Conservation (phyloP, 768 basidiomycete genomes). For the Leccinellum rugosiceps region DNA sequence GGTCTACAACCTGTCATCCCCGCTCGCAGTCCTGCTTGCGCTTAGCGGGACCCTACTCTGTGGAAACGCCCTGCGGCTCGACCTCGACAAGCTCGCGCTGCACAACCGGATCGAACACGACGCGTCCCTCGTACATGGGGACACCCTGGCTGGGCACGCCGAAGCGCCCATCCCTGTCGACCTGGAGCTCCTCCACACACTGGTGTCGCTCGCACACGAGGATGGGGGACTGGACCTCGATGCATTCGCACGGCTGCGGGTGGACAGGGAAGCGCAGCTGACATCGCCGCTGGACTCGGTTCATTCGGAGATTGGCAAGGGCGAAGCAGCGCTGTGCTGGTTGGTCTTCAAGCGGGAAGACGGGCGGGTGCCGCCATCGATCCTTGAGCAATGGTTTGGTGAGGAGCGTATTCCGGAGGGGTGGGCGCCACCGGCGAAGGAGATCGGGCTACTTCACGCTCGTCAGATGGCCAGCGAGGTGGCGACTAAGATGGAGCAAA, state of each 20-base stretch:
- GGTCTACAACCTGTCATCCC: constrained; percentile 62
- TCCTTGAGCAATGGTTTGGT: constrained; percentile 52
- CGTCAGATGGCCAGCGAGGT: constrained; percentile 29
- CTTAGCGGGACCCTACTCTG: constrained; percentile 45
- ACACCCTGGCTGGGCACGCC: constrained; percentile 34
- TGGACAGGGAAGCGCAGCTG: constrained; percentile 37
- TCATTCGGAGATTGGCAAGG: constrained; percentile 54
- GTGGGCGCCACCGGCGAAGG: constrained; percentile 40
- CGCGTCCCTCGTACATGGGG: constrained; percentile 56
- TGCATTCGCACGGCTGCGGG: constrained; percentile 51
- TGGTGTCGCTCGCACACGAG: constrained; percentile 19
- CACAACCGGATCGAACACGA: constrained; percentile 68
- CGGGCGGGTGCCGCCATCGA: constrained; percentile 33
- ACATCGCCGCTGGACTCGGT: constrained; percentile 35
- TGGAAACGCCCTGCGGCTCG: constrained; percentile 39
- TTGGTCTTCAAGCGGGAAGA: constrained; percentile 36
- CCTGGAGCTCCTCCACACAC: constrained; percentile 33
- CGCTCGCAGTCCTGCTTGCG: constrained; percentile 54
- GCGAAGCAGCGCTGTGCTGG: constrained; percentile 57
- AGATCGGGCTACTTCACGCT: constrained; percentile 29
- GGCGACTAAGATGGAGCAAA: constrained; percentile 25
- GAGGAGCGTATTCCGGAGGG: constrained; percentile 58
- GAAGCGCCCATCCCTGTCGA: constrained; percentile 44
- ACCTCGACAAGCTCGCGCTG: constrained; percentile 50
- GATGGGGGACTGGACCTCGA: constrained; percentile 40